phyloP scores from a whole-genome alignment of 2,329 filamentous ascomycete species.

The Mycocentrospora acerina region DNA sequence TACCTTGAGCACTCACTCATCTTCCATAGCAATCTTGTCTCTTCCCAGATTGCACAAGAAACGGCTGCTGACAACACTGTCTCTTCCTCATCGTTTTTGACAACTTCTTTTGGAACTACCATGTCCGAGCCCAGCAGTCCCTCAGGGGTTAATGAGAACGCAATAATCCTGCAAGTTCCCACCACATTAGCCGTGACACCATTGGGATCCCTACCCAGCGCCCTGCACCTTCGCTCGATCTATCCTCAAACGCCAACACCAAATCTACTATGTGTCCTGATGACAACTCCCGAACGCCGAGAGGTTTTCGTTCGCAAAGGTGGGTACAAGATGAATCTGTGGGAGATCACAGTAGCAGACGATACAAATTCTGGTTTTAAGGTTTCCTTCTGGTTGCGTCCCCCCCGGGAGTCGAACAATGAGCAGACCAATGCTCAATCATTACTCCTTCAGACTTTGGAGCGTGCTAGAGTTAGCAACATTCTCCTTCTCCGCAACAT shows the following conservation, averaged over 20 bases:
- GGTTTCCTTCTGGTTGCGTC: slow-evolving; percentile 78
- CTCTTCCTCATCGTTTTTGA: slow-evolving; percentile 39
- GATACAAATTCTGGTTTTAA: slow-evolving; percentile 79
- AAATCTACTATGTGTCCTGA: slow-evolving; percentile 77
- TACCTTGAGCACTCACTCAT: slow-evolving; percentile 81
- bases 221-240: slow-evolving; percentile 65
- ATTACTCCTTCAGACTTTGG: slow-evolving; percentile 44
- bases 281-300: slow-evolving; percentile 68
- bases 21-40: slow-evolving; percentile 65
- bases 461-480: slow-evolving; percentile 66
- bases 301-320: slow-evolving; percentile 68
- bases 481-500: slow-evolving; percentile 79
- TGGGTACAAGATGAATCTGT: slow-evolving; percentile 48
- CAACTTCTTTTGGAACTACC: slow-evolving; percentile 39
- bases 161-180: slow-evolving; percentile 16
- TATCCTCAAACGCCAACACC: slow-evolving; percentile 79
- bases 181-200: slow-evolving; percentile 55
- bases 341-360: slow-evolving; percentile 65
- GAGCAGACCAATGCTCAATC: slow-evolving; percentile 22
- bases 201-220: slow-evolving; percentile 69
- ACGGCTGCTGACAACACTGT: slow-evolving; percentile 30
- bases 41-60: slow-evolving; percentile 54
- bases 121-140: slow-evolving; percentile 23
- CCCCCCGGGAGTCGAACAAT: slow-evolving; percentile 18
- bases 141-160: slow-evolving; percentile 13